Percentiles rank a stretch among this genome's conserved stretches.
phyloP scores from a whole-genome alignment of 1,284 basidiomycete genomes.

The Mycosarcoma maydis region DNA sequence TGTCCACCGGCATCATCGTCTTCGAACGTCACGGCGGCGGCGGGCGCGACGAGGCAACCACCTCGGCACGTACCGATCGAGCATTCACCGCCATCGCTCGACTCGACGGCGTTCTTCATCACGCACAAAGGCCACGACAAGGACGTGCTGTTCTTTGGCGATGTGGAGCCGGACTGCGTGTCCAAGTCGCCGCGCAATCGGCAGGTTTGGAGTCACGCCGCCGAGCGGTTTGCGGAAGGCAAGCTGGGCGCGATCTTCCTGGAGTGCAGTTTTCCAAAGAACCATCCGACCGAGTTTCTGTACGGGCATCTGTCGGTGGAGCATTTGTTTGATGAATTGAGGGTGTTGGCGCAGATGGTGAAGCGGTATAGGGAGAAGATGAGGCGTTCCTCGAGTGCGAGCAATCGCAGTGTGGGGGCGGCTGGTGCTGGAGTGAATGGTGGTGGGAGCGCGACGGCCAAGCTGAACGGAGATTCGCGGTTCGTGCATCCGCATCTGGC shows the following conservation, averaged over 20 bases:
- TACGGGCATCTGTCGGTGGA: constrained; percentile 60
- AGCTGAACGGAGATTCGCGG: constrained; percentile 16
- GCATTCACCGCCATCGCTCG: constrained; percentile 48
- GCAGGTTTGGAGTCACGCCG: constrained; percentile 58
- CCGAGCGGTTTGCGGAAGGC: constrained; percentile 48
- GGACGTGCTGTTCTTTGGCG: constrained; percentile 64
- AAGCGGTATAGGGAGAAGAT: constrained; percentile 31
- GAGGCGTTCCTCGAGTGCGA: constrained; percentile 22
- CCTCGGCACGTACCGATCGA: constrained; percentile 42
- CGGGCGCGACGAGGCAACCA: constrained; percentile 15
- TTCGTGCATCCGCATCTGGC: constrained; percentile 19
- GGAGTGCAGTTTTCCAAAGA: constrained; percentile 58
- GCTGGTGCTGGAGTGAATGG: neutral
- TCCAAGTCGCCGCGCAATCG: constrained; percentile 50
- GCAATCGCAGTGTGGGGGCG: neutral
- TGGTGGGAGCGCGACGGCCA: neutral
- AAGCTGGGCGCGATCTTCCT: constrained; percentile 59
- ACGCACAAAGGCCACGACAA: constrained; percentile 54
- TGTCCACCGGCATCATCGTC: constrained; percentile 11
- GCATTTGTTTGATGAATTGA: constrained; percentile 58
- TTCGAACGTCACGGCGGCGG: neutral
- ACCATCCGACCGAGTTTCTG: constrained; percentile 57
- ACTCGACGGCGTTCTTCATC: constrained; percentile 63
- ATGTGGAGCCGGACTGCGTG: constrained; percentile 63
- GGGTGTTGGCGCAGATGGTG: constrained; percentile 51